phyloP scores from a whole-genome alignment of 179 eudicot genomes.

The Carnegiea gigantea region DNA sequence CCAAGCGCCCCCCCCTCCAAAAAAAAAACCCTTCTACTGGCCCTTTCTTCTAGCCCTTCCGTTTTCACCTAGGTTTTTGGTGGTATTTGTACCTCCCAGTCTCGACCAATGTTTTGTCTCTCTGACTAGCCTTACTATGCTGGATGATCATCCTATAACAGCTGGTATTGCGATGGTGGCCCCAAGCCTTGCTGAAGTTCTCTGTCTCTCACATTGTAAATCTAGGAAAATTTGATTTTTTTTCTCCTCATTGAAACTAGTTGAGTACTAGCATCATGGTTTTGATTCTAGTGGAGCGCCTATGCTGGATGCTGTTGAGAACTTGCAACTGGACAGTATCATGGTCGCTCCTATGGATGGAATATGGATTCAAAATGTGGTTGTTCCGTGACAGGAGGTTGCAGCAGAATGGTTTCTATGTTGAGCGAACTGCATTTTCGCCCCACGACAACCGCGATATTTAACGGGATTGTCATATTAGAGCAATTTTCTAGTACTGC shows the following conservation, averaged over 20 bases:
- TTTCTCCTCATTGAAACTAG: neutral
- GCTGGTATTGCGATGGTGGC: neutral
- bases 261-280: neutral
- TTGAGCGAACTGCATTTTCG: too few relatives aligned
- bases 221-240: neutral
- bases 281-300: neutral
- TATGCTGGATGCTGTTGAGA: neutral
- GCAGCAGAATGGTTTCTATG: too few relatives aligned
- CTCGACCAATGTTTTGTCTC: neutral
- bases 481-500: too few relatives aligned
- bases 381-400: too few relatives aligned
- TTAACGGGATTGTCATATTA: too few relatives aligned
- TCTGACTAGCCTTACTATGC: neutral
- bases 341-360: neutral
- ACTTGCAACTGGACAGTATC: neutral
- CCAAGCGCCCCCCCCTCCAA: neutral
- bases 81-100: neutral
- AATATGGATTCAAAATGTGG: neutral
- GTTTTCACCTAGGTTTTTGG: neutral
- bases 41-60: neutral
- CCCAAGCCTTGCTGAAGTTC: neutral
- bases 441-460: too few relatives aligned
- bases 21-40: neutral
- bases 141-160: neutral
- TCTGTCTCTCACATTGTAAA: neutral